Evolutionary conservation across 2,329 filamentous ascomycete genomes (phyloP).

Genomic region (Aspergillus versicolor): DNA sequence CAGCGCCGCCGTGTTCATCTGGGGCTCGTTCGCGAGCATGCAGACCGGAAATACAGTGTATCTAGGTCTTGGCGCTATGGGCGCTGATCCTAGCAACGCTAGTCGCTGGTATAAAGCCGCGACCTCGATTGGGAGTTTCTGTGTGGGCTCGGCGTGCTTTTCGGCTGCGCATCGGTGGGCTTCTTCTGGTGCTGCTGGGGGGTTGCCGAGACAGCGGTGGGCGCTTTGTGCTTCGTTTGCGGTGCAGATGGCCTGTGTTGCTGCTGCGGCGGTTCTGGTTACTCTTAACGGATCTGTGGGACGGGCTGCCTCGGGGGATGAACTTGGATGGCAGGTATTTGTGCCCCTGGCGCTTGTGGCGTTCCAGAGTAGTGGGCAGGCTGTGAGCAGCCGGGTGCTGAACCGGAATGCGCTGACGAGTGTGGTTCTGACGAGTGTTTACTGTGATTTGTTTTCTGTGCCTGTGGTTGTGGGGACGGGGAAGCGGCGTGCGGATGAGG

Average conservation of each 20-base stretch:
- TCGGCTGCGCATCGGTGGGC: no score
- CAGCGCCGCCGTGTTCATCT: conserved; percentile 72
- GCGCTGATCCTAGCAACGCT: conserved; percentile 49
- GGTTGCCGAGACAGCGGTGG: conserved; percentile 10
- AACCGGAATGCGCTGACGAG: conserved; percentile 80
- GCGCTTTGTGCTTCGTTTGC: conserved; percentile 53
- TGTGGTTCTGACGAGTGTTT: conserved; percentile 47
- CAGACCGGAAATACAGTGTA: conserved; percentile 85
- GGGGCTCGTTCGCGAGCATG: conserved; percentile 81
- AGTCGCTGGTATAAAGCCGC: conserved; percentile 67
- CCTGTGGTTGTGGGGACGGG: conserved; percentile 46
- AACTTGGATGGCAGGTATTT: conserved; percentile 58
- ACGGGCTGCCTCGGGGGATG: not conserved
- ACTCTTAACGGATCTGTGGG: conserved; percentile 26
- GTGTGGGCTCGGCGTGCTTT: conserved; percentile 50
- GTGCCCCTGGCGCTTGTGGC: conserved; percentile 68
- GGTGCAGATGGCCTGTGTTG: conserved; percentile 52
- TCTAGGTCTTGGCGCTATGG: conserved; percentile 66
- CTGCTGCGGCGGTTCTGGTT: conserved; percentile 55
- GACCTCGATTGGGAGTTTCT: conserved; percentile 70
- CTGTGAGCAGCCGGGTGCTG: conserved; percentile 69
- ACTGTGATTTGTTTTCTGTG: conserved; percentile 77
- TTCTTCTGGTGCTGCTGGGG: rapidly evolving
- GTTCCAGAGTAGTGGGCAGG: conserved; percentile 76
- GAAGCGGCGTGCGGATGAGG: conserved; percentile 51